These are phyloP conservation scores for Fraxinus excelsior DNA, from an alignment of 257 asterid species.

Conservation along the genomic window DNA sequence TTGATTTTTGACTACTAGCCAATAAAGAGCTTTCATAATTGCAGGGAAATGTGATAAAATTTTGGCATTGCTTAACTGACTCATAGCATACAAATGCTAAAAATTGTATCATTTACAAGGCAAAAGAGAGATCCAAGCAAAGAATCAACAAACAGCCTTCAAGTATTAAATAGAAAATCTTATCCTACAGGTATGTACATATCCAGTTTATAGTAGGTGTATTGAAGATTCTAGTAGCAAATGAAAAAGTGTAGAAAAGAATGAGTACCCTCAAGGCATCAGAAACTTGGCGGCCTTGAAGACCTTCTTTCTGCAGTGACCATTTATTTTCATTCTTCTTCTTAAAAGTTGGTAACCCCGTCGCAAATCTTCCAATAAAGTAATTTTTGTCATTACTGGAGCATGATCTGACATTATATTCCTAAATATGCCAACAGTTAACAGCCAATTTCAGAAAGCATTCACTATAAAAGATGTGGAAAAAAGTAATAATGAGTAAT, in stretches of 20 bases:
- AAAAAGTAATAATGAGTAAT: background rate
- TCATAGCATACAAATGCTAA: conserved; percentile 7
- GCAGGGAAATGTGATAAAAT: conserved; percentile 16
- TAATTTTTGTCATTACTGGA: conserved; percentile 74
- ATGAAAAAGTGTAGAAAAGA: background rate
- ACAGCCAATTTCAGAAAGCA: conserved; percentile 5
- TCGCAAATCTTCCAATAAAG: conserved; percentile 84
- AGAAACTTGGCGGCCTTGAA: conserved; percentile 93
- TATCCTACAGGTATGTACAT: background rate
- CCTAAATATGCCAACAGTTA: conserved; percentile 46
- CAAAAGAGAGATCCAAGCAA: conserved; percentile 6
- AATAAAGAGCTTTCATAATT: conserved; percentile 12
- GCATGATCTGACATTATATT: conserved; percentile 87
- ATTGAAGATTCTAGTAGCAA: background rate
- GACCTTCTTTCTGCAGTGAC: conserved; percentile 88
- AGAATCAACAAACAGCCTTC: conserved; percentile 11
- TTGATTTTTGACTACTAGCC: conserved; percentile 8
- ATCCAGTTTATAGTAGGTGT: background rate
- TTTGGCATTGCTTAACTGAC: conserved; percentile 4
- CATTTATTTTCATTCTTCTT: conserved; percentile 87
- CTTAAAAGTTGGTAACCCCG: conserved; percentile 84
- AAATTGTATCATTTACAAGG: background rate
- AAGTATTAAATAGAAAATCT: conserved; percentile 2
- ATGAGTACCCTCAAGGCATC: conserved; percentile 78
- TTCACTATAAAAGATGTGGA: background rate